These are phyloP conservation scores for Cryphonectria parasitica DNA, from an alignment of 2,329 filamentous ascomycete genomes.

Conservation along the genomic window DNA sequence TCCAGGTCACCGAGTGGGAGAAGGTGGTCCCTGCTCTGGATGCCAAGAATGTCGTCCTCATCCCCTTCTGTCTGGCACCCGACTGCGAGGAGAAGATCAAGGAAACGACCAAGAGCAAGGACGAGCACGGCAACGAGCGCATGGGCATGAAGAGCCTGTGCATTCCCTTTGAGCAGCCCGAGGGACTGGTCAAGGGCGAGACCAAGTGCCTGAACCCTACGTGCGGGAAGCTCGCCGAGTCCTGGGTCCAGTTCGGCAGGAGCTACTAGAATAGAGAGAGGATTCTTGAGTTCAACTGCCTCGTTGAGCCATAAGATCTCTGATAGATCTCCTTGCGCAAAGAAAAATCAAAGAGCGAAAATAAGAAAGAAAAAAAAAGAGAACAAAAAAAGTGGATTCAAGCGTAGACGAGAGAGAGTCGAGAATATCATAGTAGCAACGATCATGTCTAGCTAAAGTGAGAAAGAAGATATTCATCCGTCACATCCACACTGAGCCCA, in stretches of 20 bases:
- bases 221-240: conserved; percentile 75
- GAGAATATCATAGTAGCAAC: conserved; percentile 9
- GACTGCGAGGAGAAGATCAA: conserved; percentile 95
- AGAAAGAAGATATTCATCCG: neutral
- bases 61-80: conserved; percentile 81
- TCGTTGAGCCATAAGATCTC: no score
- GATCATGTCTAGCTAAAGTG: neutral
- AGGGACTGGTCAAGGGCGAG: conserved; percentile 75
- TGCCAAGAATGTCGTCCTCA: conserved; percentile 87
- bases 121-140: conserved; percentile 56
- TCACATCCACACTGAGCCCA: neutral
- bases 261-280: conserved; percentile 53
- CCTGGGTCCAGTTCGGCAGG: conserved; percentile 92
- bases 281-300: neutral
- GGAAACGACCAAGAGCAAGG: conserved; percentile 71
- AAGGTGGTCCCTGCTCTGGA: conserved; percentile 91
- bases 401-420: neutral
- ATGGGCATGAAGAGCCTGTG: conserved; percentile 73
- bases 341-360: neutral
- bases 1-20: conserved; percentile 83
- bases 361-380: neutral
- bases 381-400: neutral
- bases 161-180: conserved; percentile 83
- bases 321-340: neutral
- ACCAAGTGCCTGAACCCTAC: conserved; percentile 93